Base-by-base conservation (phyloP, 345 rosid species). In the Ceriops decandra region DNA sequence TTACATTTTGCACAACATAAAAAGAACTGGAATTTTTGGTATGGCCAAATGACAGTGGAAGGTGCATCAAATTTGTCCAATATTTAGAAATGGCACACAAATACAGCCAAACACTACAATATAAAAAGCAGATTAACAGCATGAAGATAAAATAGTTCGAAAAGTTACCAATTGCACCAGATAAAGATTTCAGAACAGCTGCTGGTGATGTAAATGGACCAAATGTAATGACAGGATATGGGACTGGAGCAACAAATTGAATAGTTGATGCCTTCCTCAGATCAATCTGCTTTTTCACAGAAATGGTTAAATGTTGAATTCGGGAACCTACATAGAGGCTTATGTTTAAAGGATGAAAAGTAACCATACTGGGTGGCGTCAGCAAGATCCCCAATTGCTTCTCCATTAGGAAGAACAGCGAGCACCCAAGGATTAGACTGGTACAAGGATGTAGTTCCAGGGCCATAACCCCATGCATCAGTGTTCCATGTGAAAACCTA, bases 401-500 rank as follows among this genome's bases (percentile, higher is more conserved):
- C 97, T 73, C 97, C 98, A 72, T 65, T 82, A 11, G 95, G 92
- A 83, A 90, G 91, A 80, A 93, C 82, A 69, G 81, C 92, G 33
- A 93, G 77, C 38, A 93, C 91, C 97, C 98, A 93, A 52, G 98
- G 98, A 80, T 93, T 97, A 30, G 98, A 90, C 81, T 93, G 97
- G 77, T 93, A 93, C 81, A 90, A 68, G 35, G 98, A 90, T 57
- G 96, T 93, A 52, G 97, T 89, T 76, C 82, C 83, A 28, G 93
- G 72, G 65, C 96, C 98, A 81, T 80, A 93, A 57, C 98, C 98
- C 84, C 86, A 93, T 8, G 98, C 84, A 73, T 82, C 93, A 1
- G 91, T 87, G 77, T 93, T 93, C 98, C 98, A 93, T 36, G 97
- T 83, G 74, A 93, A 90, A 59, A 93, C 87, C 98, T 93, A 68